Evolutionary conservation across 2,329 filamentous ascomycete genomes (phyloP), one percentile per base, ranked within the genome.

Genomic region (Paracorniculantispora psalliotae): DNA sequence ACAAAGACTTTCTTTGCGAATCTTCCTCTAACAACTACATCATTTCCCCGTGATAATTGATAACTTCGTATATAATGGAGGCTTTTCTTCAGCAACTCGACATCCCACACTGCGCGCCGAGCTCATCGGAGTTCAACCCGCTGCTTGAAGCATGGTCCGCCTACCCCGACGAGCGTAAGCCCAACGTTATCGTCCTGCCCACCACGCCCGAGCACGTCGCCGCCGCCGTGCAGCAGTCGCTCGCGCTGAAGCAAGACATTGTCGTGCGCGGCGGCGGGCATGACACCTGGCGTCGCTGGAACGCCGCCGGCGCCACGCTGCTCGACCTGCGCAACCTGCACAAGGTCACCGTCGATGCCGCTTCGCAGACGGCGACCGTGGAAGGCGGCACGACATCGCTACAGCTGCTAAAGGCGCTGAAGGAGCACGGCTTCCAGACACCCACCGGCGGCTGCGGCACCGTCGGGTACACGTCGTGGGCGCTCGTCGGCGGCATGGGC

Each of bases 401-500:
- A 4, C 47, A 52, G n/a, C 1, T 61, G 13, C 19, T 59, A 2
- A 17, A 39, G 17, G 51, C 59, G 41, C 41, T 63, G 25, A 49
- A 59, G 15, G 12, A 35, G 2, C 25, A 63, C 50, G 33, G 39
- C n/a, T 43, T 63, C 25, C n/a, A 55, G 4, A 54, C 59, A 8
- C 8, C 68, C 2, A 52, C 51, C 1, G 55, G 59, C 12, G 60
- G 63, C 2, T 59, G 69, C 50, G 63, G 63, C 15, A 65, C 60
- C 9, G 62, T 75, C 2, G 73, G 71, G 6, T 73, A 68, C 43
- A 65, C 68, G 2, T 69, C 72, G 1, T 75, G 73, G 73, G 67
- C 70, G 7, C 68, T 64, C 6, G 64, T 66, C 9, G 73, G 72
- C 3, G 72, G 72, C 1, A 73, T 73, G 54, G 73, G 72, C 1